A percentile compares a stretch with the other conserved stretches of the same genome.
These are phyloP conservation scores for Antrodiella citrinella DNA, from an alignment of 768 basidiomycete genomes.

Conservation along the genomic window DNA sequence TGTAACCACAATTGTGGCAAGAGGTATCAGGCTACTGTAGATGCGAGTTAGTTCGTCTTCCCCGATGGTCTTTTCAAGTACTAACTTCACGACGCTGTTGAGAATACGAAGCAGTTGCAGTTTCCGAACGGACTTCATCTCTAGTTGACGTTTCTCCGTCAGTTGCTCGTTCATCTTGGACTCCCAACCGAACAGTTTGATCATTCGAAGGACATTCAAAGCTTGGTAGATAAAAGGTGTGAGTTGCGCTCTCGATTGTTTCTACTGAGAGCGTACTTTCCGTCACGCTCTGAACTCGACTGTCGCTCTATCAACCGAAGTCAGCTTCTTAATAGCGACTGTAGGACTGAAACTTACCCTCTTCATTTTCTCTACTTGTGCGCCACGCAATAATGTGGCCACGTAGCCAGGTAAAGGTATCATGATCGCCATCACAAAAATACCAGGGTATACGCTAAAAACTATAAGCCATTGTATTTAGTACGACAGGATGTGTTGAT, in stretches of 20 bases:
- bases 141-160: slow-evolving; percentile 50
- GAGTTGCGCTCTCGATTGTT: slow-evolving; percentile 2
- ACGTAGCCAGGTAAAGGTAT: slow-evolving; percentile 36
- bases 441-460: neutral
- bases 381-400: slow-evolving; percentile 25
- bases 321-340: neutral
- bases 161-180: slow-evolving; percentile 42
- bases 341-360: slow-evolving; percentile 18
- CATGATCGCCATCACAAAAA: slow-evolving; percentile 30
- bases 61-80: neutral
- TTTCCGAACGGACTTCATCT: slow-evolving; percentile 48
- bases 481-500: slow-evolving; percentile 9
- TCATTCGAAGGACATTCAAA: slow-evolving; percentile 34
- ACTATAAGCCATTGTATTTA: neutral
- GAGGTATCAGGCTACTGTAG: slow-evolving; percentile 52
- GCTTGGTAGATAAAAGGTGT: slow-evolving; percentile 15
- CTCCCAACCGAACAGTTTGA: slow-evolving; percentile 27
- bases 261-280: slow-evolving; percentile 23
- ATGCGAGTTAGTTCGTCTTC: neutral
- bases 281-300: slow-evolving; percentile 36
- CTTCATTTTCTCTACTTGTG: slow-evolving; percentile 33
- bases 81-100: slow-evolving; percentile 37
- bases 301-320: slow-evolving; percentile 30
- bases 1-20: slow-evolving; percentile 60
- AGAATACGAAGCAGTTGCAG: slow-evolving; percentile 26